phyloP scores from a whole-genome alignment of 192 early-diverging fungal species.

The Coemansia sp. region DNA sequence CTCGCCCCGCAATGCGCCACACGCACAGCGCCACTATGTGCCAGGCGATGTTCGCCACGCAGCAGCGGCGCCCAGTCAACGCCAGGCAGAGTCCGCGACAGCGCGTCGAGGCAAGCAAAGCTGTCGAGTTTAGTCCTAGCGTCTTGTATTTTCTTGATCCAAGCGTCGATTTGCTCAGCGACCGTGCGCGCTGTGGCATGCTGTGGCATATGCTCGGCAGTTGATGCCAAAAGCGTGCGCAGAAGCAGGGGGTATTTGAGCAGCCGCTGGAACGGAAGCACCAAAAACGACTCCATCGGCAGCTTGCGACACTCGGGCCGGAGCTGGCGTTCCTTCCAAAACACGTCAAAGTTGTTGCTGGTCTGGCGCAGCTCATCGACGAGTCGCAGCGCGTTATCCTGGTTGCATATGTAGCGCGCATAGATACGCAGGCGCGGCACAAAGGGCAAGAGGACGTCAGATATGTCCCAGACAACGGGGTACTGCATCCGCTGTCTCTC shows the following conservation, averaged over 20 bases:
- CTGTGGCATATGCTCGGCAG: constrained; percentile 48
- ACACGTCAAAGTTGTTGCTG: constrained; percentile 55
- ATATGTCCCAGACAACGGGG: constrained; percentile 58
- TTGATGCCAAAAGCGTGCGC: constrained; percentile 56
- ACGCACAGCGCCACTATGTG: constrained; percentile 36
- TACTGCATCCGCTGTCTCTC: constrained; percentile 61
- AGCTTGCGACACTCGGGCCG: constrained; percentile 59
- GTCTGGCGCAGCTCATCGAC: constrained; percentile 50
- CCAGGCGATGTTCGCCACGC: constrained; percentile 32
- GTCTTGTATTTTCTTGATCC: constrained; percentile 55
- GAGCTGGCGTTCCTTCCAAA: constrained; percentile 57
- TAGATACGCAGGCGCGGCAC: constrained; percentile 56
- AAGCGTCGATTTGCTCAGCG: constrained; percentile 49
- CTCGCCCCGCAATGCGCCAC: constrained; percentile 13
- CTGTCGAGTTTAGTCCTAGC: constrained; percentile 47
- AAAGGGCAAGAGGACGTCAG: constrained; percentile 58
- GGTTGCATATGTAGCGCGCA: constrained; percentile 61
- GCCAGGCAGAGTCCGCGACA: constrained; percentile 17
- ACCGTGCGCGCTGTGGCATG: constrained; percentile 36
- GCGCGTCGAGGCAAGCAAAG: constrained; percentile 45
- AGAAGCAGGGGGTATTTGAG: constrained; percentile 64
- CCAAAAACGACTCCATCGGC: constrained; percentile 59
- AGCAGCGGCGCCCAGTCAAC: constrained; percentile 37
- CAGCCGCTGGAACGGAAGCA: constrained; percentile 65
- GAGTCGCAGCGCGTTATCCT: constrained; percentile 59